phyloP scores from a whole-genome alignment of 192 early-diverging fungal genomes.

The Umbelopsis vinacea region DNA sequence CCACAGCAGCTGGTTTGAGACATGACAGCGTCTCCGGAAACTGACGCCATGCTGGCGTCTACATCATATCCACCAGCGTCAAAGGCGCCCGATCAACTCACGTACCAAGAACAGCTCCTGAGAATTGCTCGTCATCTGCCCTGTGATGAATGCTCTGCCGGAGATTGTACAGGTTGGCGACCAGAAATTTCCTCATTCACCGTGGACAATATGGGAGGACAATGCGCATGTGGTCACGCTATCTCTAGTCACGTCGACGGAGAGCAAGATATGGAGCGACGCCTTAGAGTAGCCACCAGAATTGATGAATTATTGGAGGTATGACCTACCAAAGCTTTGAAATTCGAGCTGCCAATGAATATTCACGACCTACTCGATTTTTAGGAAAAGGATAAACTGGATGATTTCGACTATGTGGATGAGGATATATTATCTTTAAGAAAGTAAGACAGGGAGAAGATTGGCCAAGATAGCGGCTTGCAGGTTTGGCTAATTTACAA shows the following conservation, averaged over 20 bases:
- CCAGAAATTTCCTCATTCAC: slow-evolving; percentile 39
- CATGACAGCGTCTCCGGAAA: slow-evolving; percentile 27
- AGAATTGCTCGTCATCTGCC: slow-evolving; percentile 54
- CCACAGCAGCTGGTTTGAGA: slow-evolving; percentile 6
- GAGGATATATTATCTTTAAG: slow-evolving; percentile 50
- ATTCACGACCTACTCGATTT: no score
- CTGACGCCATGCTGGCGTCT: slow-evolving; percentile 26
- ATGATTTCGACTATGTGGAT: slow-evolving; percentile 56
- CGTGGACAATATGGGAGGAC: slow-evolving; percentile 33
- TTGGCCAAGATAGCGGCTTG: neutral
- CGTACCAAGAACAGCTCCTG: slow-evolving; percentile 48
- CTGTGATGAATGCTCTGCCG: slow-evolving; percentile 44
- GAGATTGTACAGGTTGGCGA: slow-evolving; percentile 53
- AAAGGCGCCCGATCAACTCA: slow-evolving; percentile 34
- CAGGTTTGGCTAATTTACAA: neutral
- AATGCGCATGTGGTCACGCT: slow-evolving; percentile 54
- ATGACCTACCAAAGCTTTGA: neutral
- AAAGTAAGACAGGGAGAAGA: slow-evolving; percentile 36
- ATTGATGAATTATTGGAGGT: slow-evolving; percentile 55
- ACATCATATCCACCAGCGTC: slow-evolving; percentile 42
- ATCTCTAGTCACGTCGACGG: slow-evolving; percentile 49
- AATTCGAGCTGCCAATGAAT: no score
- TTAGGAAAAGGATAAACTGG: slow-evolving; percentile 56
- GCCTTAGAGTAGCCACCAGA: slow-evolving; percentile 53
- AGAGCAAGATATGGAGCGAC: slow-evolving; percentile 48